Evolutionary conservation across 192 early-diverging fungal species (phyloP), one percentile per base, ranked within the genome.

Genomic region (Chytriomyces sp.): DNA sequence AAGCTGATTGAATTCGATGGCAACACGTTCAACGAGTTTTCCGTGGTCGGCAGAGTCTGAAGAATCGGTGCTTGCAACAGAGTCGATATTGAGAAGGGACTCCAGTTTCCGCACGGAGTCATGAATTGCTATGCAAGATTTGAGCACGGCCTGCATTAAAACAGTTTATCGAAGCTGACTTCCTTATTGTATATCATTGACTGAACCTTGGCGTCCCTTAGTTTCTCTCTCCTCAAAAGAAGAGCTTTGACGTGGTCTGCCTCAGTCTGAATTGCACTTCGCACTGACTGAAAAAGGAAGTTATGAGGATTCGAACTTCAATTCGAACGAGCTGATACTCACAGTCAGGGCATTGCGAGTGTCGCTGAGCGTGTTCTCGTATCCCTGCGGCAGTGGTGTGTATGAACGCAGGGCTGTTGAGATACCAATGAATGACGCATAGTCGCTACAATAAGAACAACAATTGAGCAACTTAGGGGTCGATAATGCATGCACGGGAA

Each of bases 1-100:
- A 84, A 95, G 90, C 66, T 95, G 93, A 67, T 94, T 94, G 75
- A 87, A 95, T 81, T 95, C 93, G 43, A 93, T 90, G 13, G 93
- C 93, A 7, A 95, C 92, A 23, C 93, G 88, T 69, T 94, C 93
- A 24, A 94, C 84, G 24, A 91, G 88, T 62, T 95, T 94, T 26
- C 88, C 89, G 5, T 89, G 83, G 63, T 13, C 44, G 1, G 11
- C 47, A 47, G 45, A 11, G 4, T 13, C 35, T n/a, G 13, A 13
- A 9, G 20, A 77, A 20, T 9, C n/a, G 20, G 16, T 53, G 35
- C 0, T 63, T 28, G 61, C 2, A 59, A 20, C 28, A 23, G 69
- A 78, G 18, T 71, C 69, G 67, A 92, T 89, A 13, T 90, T 78
- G 46, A 95, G 82, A 3, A 95, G 71, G 5, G 79, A 87, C 59